phyloP scores from a whole-genome alignment of 2,329 filamentous ascomycete genomes.

The Xylaria sp. region DNA sequence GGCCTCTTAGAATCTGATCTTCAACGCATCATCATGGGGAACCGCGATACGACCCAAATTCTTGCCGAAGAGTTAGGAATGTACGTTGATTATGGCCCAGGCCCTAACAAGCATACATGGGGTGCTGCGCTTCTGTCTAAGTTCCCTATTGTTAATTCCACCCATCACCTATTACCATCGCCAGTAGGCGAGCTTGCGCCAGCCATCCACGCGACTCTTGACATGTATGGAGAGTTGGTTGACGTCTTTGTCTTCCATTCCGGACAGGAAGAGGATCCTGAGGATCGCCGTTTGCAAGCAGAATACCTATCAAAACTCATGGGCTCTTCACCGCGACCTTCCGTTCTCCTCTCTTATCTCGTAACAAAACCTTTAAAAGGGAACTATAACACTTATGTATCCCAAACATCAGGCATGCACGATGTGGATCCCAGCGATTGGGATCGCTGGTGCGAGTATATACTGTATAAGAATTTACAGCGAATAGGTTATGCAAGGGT shows the following conservation, averaged over 20 bases:
- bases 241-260: conserved; percentile 99
- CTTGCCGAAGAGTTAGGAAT: conserved; percentile 96
- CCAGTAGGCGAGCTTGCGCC: conserved; percentile 95
- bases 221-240: conserved; percentile 88
- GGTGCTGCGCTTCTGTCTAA: conserved; percentile 92
- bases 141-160: conserved; percentile 97
- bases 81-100: conserved; percentile 97
- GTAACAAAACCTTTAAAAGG: conserved; percentile 90
- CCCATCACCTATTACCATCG: conserved; percentile 91
- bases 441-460: conserved; percentile 99
- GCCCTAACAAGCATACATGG: conserved; percentile 99
- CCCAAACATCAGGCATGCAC: conserved; percentile 86
- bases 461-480: conserved; percentile 89
- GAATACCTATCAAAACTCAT: conserved; percentile 89
- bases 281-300: conserved; percentile 87
- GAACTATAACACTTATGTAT: conserved; percentile 97
- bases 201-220: conserved; percentile 94
- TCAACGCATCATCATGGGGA: conserved; percentile 99
- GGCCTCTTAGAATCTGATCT: conserved; percentile 93
- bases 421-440: conserved; percentile 93
- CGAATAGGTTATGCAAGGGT: conserved; percentile 90
- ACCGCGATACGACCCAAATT: conserved; percentile 94
- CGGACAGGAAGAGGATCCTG: conserved; percentile 94
- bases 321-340: conserved; percentile 81
- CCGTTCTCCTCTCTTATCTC: conserved; percentile 89